These are phyloP conservation scores for Suillus luteus DNA, from an alignment of 768 basidiomycete genomes.

Conservation along the genomic window DNA sequence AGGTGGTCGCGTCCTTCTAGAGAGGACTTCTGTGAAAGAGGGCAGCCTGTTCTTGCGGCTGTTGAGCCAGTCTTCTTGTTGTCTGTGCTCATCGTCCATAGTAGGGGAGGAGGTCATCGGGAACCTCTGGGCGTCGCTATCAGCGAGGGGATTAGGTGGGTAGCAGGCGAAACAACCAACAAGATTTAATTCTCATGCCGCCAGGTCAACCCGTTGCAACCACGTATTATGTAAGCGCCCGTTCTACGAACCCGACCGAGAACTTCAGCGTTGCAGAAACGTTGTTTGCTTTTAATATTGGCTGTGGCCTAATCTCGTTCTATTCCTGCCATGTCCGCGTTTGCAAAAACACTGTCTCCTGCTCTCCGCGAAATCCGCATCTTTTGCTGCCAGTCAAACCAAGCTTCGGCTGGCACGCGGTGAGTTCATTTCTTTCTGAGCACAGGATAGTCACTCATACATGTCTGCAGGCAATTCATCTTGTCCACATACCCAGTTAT, in stretches of 20 bases:
- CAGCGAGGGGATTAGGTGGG: conserved; percentile 19
- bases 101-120: conserved; percentile 10
- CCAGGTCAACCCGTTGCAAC: conserved; percentile 13
- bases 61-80: conserved; percentile 74
- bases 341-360: conserved; percentile 75
- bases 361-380: conserved; percentile 80
- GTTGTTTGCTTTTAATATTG: conserved; percentile 11
- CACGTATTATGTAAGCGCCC: conserved; percentile 31
- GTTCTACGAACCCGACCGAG: conserved; percentile 8
- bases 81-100: conserved; percentile 58
- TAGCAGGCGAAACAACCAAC: conserved; percentile 22
- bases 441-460: conserved; percentile 4
- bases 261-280: conserved; percentile 12
- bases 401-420: conserved; percentile 81
- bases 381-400: conserved; percentile 74
- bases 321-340: conserved; percentile 52
- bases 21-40: conserved; percentile 90
- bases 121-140: conserved; percentile 13
- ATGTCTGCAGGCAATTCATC: conserved; percentile 70
- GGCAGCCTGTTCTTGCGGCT: conserved; percentile 77
- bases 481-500: conserved; percentile 70
- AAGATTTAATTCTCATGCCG: conserved; percentile 20
- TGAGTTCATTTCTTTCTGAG: conserved; percentile 33
- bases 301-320: conserved; percentile 14
- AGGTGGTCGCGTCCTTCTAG: conserved; percentile 87